Percentiles rank a stretch among this genome's conserved stretches.
Evolutionary conservation across 2,329 filamentous ascomycete species (phyloP).

Genomic region (Coniosporium tulheliwenetii): DNA sequence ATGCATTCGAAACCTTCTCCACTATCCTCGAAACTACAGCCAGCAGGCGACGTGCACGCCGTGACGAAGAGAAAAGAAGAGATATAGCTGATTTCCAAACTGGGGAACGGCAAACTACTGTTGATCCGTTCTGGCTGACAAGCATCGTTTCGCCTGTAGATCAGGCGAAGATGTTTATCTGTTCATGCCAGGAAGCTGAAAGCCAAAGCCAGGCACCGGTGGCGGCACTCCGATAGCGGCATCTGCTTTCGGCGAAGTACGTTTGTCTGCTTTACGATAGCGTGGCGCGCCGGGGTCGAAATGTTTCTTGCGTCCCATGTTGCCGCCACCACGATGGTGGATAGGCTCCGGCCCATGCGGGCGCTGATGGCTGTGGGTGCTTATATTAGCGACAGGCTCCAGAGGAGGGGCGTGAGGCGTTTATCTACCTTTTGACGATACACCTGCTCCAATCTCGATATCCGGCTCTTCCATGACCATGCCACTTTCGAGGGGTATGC

Average conservation of each 20-base stretch:
- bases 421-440: constrained; percentile 67
- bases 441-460: constrained; percentile 94
- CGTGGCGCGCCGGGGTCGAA: constrained; percentile 7
- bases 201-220: constrained; percentile 23
- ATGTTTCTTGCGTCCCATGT: background rate
- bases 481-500: constrained; percentile 60
- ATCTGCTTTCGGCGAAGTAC: constrained; percentile 3
- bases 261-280: constrained; percentile 7
- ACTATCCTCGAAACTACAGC: too few species aligned
- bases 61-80: too few species aligned
- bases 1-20: too few species aligned
- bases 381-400: background rate
- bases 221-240: constrained; percentile 20
- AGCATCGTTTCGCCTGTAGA: too few species aligned
- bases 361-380: constrained; percentile 16
- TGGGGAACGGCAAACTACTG: too few species aligned
- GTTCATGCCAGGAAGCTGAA: constrained; percentile 10
- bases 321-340: constrained; percentile 13
- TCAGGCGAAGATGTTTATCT: background rate
- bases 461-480: constrained; percentile 94
- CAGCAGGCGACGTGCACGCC: too few species aligned
- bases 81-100: too few species aligned
- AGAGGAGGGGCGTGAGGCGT: background rate
- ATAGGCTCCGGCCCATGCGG: constrained; percentile 18
- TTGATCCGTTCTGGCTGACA: too few species aligned